Percentiles rank a stretch among this genome's conserved stretches.
phyloP scores from a whole-genome alignment of 495 filamentous ascomycete species.

The Talaromyces proteolyticus region DNA sequence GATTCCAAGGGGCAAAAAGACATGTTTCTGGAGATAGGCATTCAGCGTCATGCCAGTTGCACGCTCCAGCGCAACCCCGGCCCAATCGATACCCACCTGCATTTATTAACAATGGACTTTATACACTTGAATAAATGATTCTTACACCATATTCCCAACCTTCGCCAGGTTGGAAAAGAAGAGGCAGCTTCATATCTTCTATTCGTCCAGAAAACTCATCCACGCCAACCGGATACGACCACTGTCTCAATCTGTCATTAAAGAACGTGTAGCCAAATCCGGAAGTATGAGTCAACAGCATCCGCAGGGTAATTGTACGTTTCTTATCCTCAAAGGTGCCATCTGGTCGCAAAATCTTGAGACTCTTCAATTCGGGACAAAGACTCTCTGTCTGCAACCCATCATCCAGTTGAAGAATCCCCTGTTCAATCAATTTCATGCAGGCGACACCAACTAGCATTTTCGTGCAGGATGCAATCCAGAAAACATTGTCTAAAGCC shows the following conservation, averaged over 20 bases:
- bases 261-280: slow-evolving; percentile 50
- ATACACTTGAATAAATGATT: background rate
- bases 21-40: slow-evolving; percentile 48
- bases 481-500: slow-evolving; percentile 48
- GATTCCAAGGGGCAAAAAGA: slow-evolving; percentile 52
- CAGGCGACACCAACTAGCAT: slow-evolving; percentile 46
- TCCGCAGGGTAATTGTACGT: slow-evolving; percentile 51
- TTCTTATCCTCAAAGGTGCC: slow-evolving; percentile 46
- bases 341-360: slow-evolving; percentile 40
- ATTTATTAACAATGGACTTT: background rate
- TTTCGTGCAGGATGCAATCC: slow-evolving; percentile 57
- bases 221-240: slow-evolving; percentile 35
- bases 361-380: slow-evolving; percentile 44
- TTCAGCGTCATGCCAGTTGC: slow-evolving; percentile 43
- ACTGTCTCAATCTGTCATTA: slow-evolving; percentile 42
- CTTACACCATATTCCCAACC: slow-evolving; percentile 54
- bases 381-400: slow-evolving; percentile 36
- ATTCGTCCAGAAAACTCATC: slow-evolving; percentile 48
- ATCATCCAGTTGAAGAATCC: slow-evolving; percentile 45
- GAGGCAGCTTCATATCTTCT: slow-evolving; percentile 36
- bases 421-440: slow-evolving; percentile 58
- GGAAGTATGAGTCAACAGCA: slow-evolving; percentile 56
- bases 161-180: slow-evolving; percentile 52
- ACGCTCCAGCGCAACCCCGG: slow-evolving; percentile 49
- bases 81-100: slow-evolving; percentile 53